phyloP scores from a whole-genome alignment of 768 basidiomycete genomes.

The Psilocybe cyanescens region DNA sequence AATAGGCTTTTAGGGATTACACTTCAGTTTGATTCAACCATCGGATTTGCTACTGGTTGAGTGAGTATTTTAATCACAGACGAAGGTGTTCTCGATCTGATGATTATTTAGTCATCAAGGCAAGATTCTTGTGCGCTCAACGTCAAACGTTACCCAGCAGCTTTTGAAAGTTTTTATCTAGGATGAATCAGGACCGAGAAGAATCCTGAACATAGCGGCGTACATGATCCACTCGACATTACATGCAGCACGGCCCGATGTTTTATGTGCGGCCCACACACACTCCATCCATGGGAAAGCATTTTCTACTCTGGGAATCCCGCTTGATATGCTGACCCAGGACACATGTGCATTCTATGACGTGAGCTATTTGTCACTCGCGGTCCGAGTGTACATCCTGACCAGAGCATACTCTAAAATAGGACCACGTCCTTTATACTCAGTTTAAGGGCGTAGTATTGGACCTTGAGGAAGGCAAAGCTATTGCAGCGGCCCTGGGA shows the following conservation, averaged over 20 bases:
- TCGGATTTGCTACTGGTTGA: slow-evolving; percentile 49
- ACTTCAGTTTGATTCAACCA: slow-evolving; percentile 49
- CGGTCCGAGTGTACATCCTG: slow-evolving; percentile 8
- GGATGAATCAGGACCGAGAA: slow-evolving; percentile 33
- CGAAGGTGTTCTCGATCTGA: background rate
- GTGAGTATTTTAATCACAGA: slow-evolving; percentile 25
- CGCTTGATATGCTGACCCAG: slow-evolving; percentile 46
- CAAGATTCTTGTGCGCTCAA: slow-evolving; percentile 26
- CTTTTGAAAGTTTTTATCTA: slow-evolving; percentile 4
- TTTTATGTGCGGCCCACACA: slow-evolving; percentile 50
- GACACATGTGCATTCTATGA: slow-evolving; percentile 49
- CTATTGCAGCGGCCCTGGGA: slow-evolving; percentile 47
- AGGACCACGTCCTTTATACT: slow-evolving; percentile 45
- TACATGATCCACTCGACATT: slow-evolving; percentile 46
- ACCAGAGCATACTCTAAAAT: background rate
- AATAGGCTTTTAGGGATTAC: slow-evolving; percentile 35
- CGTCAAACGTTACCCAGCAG: background rate
- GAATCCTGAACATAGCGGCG: slow-evolving; percentile 35
- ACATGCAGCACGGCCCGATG: slow-evolving; percentile 51
- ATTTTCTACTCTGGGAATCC: slow-evolving; percentile 47
- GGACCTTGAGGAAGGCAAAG: slow-evolving; percentile 43
- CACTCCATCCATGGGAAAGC: slow-evolving; percentile 54
- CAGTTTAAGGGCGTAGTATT: slow-evolving; percentile 54
- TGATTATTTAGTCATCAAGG: slow-evolving; percentile 26
- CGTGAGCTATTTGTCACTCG: slow-evolving; percentile 17